Evolutionary conservation across 2,329 filamentous ascomycete genomes (phyloP), one percentile per base, ranked within the genome.

Genomic region (Exophiala spinifera): DNA sequence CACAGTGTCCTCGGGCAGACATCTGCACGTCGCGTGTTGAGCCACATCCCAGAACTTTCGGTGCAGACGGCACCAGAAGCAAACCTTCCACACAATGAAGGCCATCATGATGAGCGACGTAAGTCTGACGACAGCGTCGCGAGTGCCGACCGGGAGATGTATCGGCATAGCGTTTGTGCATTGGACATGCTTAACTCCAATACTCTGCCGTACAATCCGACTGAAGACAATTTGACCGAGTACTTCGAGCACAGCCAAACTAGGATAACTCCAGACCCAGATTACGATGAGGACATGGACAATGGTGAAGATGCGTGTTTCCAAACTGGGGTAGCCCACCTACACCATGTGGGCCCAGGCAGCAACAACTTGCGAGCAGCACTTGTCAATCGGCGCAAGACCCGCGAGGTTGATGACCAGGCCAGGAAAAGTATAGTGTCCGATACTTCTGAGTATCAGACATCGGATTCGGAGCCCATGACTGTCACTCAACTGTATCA

Each of bases 131-230:
- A 55, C 46, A 61, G 59, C 25, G 47, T 59, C 19, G 57, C 52
- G 17, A 62, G 60, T 48, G 59, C 55, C 36, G 60, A 62, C 31
- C 57, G 57, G 7, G 57, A 62, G 46, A 55, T 57, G 21, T 60
- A 56, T 33, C 55, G 60, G 13, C 51, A 49, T 40, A 62, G 60
- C 48, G 53, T 62, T 3, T 55, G 46, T 34, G 57, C 55, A 19
- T 21, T 62, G 43, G 53, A 62, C 25, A 51, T 56, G 40, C 44
- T 62, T 21, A 60, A 58, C 34, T 53, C 49, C 4, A 53, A 55
- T 8, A 36, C 46, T 13, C 42, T 57, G 11, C 51, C 45, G 11
- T 42, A 49, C 45, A 46, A 49, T 20, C 55, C 51, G 45, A 57
- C 55, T 8, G 56, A 55, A 36, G 42, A 51, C 14, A 40, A 50